phyloP scores from a whole-genome alignment of 1,139 yeast species.

The Sugiyamaella grinbergsii region DNA sequence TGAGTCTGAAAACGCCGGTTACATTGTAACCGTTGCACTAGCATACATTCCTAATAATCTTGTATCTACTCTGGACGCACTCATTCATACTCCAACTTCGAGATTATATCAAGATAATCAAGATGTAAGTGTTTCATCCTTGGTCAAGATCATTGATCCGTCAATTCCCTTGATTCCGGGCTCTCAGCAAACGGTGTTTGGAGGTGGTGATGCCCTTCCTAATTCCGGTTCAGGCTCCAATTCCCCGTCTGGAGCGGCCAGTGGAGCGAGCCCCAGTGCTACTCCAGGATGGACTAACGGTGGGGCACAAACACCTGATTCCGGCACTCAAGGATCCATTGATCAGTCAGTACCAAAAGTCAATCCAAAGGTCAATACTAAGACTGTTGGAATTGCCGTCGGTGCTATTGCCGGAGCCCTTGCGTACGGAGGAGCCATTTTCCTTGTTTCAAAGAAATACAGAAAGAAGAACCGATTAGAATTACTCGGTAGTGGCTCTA shows the following conservation, averaged over 20 bases:
- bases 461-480: conserved; percentile 33
- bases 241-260: conserved; percentile 21
- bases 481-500: conserved; percentile 13
- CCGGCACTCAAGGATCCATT: conserved; percentile 38
- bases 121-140: conserved; percentile 38
- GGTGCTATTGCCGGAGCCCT: conserved; percentile 45
- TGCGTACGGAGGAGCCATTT: conserved; percentile 43
- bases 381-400: conserved; percentile 45
- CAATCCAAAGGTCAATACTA: conserved; percentile 35
- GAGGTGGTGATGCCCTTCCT: conserved; percentile 14
- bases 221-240: conserved; percentile 24
- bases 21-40: conserved; percentile 45
- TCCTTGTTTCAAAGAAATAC: conserved; percentile 39
- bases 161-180: conserved; percentile 41
- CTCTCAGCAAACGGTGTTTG: conserved; percentile 23
- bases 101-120: conserved; percentile 40
- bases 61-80: conserved; percentile 36
- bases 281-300: conserved; percentile 8
- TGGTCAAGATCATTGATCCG: conserved; percentile 46
- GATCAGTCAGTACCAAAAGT: conserved; percentile 38
- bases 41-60: conserved; percentile 42
- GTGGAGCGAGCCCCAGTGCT: conserved; percentile 19
- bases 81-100: conserved; percentile 40
- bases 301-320: conserved; percentile 19
- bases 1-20: conserved; percentile 37